A percentile compares a stretch with the other conserved stretches of the same genome.
phyloP scores from a whole-genome alignment of 257 asterid genomes.

The Avicennia marina region DNA sequence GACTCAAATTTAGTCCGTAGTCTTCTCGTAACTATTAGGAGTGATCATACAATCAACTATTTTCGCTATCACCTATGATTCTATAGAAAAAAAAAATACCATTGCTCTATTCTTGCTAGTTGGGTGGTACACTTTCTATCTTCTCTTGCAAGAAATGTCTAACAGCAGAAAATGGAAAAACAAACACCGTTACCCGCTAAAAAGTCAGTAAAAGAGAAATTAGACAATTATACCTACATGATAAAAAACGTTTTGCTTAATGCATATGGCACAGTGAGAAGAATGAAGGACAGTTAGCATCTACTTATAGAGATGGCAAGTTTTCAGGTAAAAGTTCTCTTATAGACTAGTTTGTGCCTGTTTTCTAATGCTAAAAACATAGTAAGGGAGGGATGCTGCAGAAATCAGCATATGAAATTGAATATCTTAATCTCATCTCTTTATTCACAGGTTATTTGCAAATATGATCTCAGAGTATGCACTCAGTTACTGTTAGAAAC shows the following conservation, averaged over 20 bases:
- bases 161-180: not conserved
- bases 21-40: not conserved
- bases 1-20: not conserved
- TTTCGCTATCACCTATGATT: not conserved
- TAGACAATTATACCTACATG: not conserved
- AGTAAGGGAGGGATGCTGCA: not conserved
- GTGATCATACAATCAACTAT: not conserved
- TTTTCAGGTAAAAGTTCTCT: not conserved
- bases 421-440: not conserved
- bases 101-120: not conserved
- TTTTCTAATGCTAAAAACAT: not conserved
- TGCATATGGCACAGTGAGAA: not conserved
- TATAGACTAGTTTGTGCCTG: not conserved
- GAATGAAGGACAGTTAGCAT: not conserved
- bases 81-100: not conserved
- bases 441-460: not conserved
- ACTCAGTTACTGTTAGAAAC: not conserved
- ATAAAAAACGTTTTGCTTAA: not conserved
- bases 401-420: conserved; percentile 2
- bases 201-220: conserved; percentile 4
- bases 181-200: not conserved
- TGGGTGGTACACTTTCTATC: not conserved
- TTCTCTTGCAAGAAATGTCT: not conserved
- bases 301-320: not conserved
- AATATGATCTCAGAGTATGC: not conserved